phyloP scores from a whole-genome alignment of 2,329 filamentous ascomycete species.

The Hypoxylon rubiginosum region DNA sequence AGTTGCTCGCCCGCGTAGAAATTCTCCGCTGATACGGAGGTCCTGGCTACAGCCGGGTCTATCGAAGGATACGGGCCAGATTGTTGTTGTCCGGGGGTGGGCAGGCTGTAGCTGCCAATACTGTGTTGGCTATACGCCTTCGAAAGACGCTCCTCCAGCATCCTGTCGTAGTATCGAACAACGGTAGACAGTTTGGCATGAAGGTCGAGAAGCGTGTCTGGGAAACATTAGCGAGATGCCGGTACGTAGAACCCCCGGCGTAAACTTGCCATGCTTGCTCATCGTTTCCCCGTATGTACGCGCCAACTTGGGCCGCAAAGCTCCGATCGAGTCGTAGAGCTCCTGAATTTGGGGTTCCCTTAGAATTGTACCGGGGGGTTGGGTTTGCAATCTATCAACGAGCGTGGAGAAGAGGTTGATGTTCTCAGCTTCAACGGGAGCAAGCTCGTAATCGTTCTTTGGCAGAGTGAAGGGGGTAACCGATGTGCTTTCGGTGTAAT shows the following conservation, averaged over 20 bases:
- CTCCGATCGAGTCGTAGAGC: conserved; percentile 96
- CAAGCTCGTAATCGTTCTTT: conserved; percentile 95
- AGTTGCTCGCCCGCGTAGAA: conserved; percentile 81
- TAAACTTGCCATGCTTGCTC: conserved; percentile 91
- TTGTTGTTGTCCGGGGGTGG: conserved; percentile 64
- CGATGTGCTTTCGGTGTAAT: conserved; percentile 62
- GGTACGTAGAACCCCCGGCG: neutral
- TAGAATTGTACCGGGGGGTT: conserved; percentile 95
- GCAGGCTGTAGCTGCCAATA: conserved; percentile 73
- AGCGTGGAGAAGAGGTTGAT: conserved; percentile 96
- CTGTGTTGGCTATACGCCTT: conserved; percentile 90
- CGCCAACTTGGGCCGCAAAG: conserved; percentile 90
- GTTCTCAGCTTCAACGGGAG: conserved; percentile 93
- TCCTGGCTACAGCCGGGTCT: conserved; percentile 63
- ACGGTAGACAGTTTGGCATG: conserved; percentile 97
- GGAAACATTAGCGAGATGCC: conserved; percentile 51
- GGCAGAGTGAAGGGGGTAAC: conserved; percentile 72
- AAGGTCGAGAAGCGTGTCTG: conserved; percentile 91
- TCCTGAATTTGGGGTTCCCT: conserved; percentile 98
- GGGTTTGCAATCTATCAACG: conserved; percentile 93
- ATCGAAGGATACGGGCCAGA: conserved; percentile 80
- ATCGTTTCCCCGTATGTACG: conserved; percentile 98
- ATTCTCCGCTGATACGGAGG: conserved; percentile 75
- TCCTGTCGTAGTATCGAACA: conserved; percentile 96
- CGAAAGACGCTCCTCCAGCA: conserved; percentile 95